Evolutionary conservation across 352 stramenopile genomes (phyloP).

Genomic region (Phytophthora macrochlamydospora): DNA sequence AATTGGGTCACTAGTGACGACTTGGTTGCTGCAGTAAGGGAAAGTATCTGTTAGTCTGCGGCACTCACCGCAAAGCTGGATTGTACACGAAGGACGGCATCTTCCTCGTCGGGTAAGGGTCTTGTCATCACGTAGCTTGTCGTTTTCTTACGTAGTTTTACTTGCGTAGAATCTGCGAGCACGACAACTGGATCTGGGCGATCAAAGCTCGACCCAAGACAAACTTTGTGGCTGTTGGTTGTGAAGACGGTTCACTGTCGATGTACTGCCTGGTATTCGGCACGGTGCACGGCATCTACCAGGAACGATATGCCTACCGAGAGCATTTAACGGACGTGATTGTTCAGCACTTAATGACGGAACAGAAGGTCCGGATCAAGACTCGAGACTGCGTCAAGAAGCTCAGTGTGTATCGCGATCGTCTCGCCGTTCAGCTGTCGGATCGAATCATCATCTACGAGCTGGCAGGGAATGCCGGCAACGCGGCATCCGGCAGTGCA

Average conservation of each 20-base stretch:
- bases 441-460: slow-evolving; percentile 96
- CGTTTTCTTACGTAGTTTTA: background rate
- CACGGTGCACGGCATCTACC: slow-evolving; percentile 92
- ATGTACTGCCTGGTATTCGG: slow-evolving; percentile 91
- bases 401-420: slow-evolving; percentile 92
- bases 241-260: slow-evolving; percentile 85
- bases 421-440: slow-evolving; percentile 93
- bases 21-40: slow-evolving; percentile 59
- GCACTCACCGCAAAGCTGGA: slow-evolving; percentile 86
- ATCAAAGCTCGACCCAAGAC: slow-evolving; percentile 82
- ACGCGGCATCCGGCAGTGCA: slow-evolving; percentile 16
- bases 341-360: slow-evolving; percentile 94
- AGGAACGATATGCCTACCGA: slow-evolving; percentile 94
- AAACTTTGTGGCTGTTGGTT: slow-evolving; percentile 88
- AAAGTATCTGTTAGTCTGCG: slow-evolving; percentile 91
- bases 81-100: slow-evolving; percentile 91
- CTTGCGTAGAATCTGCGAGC: slow-evolving; percentile 69
- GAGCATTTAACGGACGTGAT: slow-evolving; percentile 96
- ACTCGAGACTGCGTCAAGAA: slow-evolving; percentile 95
- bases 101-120: slow-evolving; percentile 57
- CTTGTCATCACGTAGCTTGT: background rate
- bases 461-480: slow-evolving; percentile 64
- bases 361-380: slow-evolving; percentile 96
- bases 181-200: slow-evolving; percentile 93
- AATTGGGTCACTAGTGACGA: background rate